These are phyloP conservation scores for Tothia fuscella DNA, from an alignment of 2,329 filamentous ascomycete genomes.

Conservation along the genomic window DNA sequence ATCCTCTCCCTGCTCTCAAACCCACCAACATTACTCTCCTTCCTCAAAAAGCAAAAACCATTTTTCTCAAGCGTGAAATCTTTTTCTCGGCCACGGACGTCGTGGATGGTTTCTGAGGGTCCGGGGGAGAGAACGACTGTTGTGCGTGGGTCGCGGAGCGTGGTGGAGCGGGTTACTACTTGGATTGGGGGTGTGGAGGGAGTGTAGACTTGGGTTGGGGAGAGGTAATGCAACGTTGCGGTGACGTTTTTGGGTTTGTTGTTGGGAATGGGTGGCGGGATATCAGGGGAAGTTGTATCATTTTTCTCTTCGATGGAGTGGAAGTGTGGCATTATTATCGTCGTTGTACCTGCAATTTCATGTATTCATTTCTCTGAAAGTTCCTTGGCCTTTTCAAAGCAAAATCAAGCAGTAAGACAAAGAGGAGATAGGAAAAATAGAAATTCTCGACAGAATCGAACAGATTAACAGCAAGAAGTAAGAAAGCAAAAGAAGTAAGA, in stretches of 20 bases:
- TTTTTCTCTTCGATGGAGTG: too few relatives aligned
- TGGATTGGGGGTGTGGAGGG: conserved; percentile 17
- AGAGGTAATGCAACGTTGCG: conserved; percentile 19
- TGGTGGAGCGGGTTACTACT: conserved; percentile 14
- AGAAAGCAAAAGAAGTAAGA: too few relatives aligned
- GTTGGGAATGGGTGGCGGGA: too few relatives aligned
- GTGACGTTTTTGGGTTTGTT: conserved; percentile 14
- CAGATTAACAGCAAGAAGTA: too few relatives aligned
- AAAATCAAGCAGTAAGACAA: too few relatives aligned
- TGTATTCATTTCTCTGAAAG: too few relatives aligned
- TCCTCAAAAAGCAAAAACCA: conserved; percentile 9
- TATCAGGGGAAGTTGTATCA: too few relatives aligned
- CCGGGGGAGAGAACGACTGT: conserved; percentile 13
- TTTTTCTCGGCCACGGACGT: conserved; percentile 9
- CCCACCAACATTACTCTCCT: conserved; percentile 3
- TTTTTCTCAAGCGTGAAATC: conserved; percentile 11
- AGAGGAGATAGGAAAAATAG: too few relatives aligned
- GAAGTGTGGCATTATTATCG: too few relatives aligned
- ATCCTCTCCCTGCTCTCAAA: conserved; percentile 9
- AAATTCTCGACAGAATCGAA: too few relatives aligned
- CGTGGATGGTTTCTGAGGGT: conserved; percentile 5
- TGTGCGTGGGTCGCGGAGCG: conserved; percentile 16
- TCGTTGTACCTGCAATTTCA: too few relatives aligned
- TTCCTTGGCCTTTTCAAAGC: too few relatives aligned
- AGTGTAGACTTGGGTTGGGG: conserved; percentile 17